phyloP scores from a whole-genome alignment of 805 yeast genomes.

The Pichia insulana region DNA sequence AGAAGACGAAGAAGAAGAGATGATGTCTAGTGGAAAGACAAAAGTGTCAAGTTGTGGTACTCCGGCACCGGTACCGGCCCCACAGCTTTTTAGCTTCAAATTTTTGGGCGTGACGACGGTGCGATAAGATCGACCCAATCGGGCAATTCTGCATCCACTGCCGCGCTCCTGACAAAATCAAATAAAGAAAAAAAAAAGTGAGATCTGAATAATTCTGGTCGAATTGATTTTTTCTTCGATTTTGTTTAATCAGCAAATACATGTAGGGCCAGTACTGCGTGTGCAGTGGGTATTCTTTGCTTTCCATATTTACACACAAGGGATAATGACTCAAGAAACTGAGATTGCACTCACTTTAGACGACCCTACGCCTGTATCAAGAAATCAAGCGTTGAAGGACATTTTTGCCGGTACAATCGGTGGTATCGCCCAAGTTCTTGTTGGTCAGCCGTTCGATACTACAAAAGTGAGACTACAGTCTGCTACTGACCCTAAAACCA shows the following conservation, averaged over 20 bases:
- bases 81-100: neutral
- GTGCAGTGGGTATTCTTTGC: too few species aligned
- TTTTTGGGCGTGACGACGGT: neutral
- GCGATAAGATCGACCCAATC: too few species aligned
- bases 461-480: slow-evolving; percentile 90
- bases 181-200: too few species aligned
- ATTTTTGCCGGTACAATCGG: slow-evolving; percentile 89
- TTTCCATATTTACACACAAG: too few species aligned
- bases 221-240: too few species aligned
- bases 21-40: too few species aligned
- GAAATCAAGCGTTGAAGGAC: slow-evolving; percentile 55
- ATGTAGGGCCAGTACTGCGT: too few species aligned
- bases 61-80: neutral
- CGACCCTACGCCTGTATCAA: slow-evolving; percentile 19
- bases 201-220: too few species aligned
- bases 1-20: too few species aligned
- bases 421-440: slow-evolving; percentile 90
- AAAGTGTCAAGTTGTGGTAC: too few species aligned
- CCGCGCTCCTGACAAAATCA: neutral
- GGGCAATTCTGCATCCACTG: too few species aligned
- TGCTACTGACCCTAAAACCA: slow-evolving; percentile 58
- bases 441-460: slow-evolving; percentile 95
- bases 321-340: slow-evolving; percentile 26
- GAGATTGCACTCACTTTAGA: slow-evolving; percentile 20
- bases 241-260: too few species aligned